Evolutionary conservation across 805 yeast genomes (phyloP), one percentile per base, ranked within the genome.

Genomic region (Metschnikowia similis): DNA sequence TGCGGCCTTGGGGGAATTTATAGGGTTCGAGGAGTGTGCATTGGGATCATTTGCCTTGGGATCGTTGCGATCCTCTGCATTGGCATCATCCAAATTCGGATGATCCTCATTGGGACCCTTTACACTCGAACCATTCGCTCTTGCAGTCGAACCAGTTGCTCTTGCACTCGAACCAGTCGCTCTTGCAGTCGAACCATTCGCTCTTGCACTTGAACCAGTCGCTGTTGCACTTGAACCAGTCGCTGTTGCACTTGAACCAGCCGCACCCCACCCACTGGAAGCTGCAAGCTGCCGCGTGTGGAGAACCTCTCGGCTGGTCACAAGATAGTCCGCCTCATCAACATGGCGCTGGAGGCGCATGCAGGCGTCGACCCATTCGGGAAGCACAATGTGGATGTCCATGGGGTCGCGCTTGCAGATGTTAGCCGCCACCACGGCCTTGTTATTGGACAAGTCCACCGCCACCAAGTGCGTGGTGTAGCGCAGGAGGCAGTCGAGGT

Each of bases 401-500:
- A 71, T 64, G 4, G 63, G 63, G 21, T 48, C 52, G n/a, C 49
- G 53, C 13, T 52, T 56, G 35, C 52, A 47, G 30, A 69, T 59
- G 42, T 76, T 67, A 2, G 74, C 70, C 0, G 87, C 89, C 27
- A 79, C 72, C 35, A 81, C 73, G 42, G 84, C 79, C 51, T 82
- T 82, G 47, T 82, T 87, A 48, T 81, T 79, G 3, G 79, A 65
- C 34, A 68, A 61, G 54, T 79, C 80, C 4, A 66, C 61, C 0
- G 92, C 79, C 17, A 92, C 70, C 34, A 89, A 74, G 71, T 92
- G 97, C 0, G 97, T 88, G 1, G 96, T 87, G 55, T 78, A 79
- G 47, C 78, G 77, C 8, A 89, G 83, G 30, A 91, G 70, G 9
- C 71, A 70, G 52, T 84, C 85, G 37, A 81, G 69, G 59, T 74